These are phyloP conservation scores for Lepiota brunneoincarnata DNA, from an alignment of 768 basidiomycete species.

Conservation along the genomic window DNA sequence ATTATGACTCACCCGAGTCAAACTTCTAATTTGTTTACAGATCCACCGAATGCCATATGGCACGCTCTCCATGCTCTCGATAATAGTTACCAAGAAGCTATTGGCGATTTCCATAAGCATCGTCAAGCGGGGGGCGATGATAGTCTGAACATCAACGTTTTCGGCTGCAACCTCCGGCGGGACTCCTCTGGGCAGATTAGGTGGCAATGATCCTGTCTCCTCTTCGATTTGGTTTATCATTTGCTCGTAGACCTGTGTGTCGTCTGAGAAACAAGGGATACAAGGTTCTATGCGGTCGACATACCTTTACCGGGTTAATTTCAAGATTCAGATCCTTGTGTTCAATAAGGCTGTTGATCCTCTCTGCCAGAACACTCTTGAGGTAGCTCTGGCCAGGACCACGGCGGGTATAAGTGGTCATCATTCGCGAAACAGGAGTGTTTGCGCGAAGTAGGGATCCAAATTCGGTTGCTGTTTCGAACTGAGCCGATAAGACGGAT, in stretches of 20 bases:
- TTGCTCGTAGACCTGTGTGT: slow-evolving; percentile 92
- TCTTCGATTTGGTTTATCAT: slow-evolving; percentile 99
- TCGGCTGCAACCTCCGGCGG: slow-evolving; percentile 93
- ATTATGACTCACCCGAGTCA: slow-evolving; percentile 73
- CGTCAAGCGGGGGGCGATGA: slow-evolving; percentile 93
- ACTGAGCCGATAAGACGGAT: slow-evolving; percentile 96
- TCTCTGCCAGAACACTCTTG: slow-evolving; percentile 94
- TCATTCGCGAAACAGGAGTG: slow-evolving; percentile 99
- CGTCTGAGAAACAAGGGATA: slow-evolving; percentile 6
- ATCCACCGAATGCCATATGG: slow-evolving; percentile 99
- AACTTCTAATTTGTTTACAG: slow-evolving; percentile 97
- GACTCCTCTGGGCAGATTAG: slow-evolving; percentile 89
- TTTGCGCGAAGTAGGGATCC: slow-evolving; percentile 98
- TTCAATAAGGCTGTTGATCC: slow-evolving; percentile 98
- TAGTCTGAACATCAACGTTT: slow-evolving; percentile 94
- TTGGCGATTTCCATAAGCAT: slow-evolving; percentile 99
- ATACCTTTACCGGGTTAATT: slow-evolving; percentile 97
- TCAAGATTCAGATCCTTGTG: slow-evolving; percentile 99
- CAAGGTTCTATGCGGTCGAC: background rate
- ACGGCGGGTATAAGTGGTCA: slow-evolving; percentile 99
- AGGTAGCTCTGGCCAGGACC: slow-evolving; percentile 98
- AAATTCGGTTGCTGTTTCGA: slow-evolving; percentile 98
- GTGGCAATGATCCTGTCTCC: slow-evolving; percentile 89
- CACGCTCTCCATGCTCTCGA: slow-evolving; percentile 97
- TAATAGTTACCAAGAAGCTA: slow-evolving; percentile 94